Conservation (phyloP, 495 filamentous ascomycete species). For the Letharia lupina region DNA sequence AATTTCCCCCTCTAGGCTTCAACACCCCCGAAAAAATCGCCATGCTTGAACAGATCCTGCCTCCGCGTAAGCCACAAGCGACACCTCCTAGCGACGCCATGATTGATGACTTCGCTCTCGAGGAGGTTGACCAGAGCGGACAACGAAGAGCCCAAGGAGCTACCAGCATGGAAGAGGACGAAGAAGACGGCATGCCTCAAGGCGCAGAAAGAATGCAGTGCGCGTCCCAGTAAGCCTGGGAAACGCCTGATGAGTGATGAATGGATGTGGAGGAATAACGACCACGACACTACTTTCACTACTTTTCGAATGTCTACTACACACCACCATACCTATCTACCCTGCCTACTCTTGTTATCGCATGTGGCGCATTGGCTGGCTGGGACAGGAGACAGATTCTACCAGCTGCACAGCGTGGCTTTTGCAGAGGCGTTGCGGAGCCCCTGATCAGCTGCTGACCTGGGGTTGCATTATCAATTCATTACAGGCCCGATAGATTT, state of each 20-base stretch:
- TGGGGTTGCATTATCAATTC: constrained; percentile 10
- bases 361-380: constrained; percentile 14
- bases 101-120: constrained; percentile 76
- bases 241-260: constrained; percentile 13
- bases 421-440: neutral
- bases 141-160: constrained; percentile 66
- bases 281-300: constrained; percentile 8
- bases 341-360: neutral
- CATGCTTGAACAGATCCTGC: constrained; percentile 72
- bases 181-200: constrained; percentile 60
- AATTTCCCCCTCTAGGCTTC: constrained; percentile 67
- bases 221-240: constrained; percentile 73
- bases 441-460: constrained; percentile 4
- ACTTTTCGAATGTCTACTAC: neutral
- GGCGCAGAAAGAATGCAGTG: constrained; percentile 94
- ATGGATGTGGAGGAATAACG: neutral
- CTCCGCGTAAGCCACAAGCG: constrained; percentile 51
- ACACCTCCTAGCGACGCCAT: constrained; percentile 71
- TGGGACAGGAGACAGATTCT: neutral
- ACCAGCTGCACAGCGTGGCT: neutral
- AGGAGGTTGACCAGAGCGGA: constrained; percentile 68
- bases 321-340: constrained; percentile 3
- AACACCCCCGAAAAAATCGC: constrained; percentile 40
- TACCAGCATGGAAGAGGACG: constrained; percentile 68
- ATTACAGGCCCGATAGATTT: constrained; percentile 14